Conservation (phyloP, 495 filamentous ascomycete species). For the Daldinia grandis region DNA sequence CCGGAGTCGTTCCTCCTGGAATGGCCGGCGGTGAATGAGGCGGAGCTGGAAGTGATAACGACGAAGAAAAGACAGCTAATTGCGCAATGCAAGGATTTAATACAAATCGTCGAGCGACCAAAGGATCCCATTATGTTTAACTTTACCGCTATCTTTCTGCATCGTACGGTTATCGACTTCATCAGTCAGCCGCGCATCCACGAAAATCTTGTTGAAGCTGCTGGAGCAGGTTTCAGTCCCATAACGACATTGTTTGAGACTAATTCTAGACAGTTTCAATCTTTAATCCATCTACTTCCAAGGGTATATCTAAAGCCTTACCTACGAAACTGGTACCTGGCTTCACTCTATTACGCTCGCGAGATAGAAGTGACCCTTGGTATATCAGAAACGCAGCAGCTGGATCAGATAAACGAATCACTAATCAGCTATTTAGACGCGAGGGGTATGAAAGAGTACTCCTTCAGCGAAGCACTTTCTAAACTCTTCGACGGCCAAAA, state of each 20-base stretch:
- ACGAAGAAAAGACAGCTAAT: slow-evolving; percentile 8
- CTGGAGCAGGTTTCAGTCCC: background rate
- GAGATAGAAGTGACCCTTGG: background rate
- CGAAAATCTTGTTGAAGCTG: background rate
- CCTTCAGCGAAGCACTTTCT: background rate
- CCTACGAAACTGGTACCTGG: slow-evolving; percentile 1
- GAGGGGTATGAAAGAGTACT: background rate
- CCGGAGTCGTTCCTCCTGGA: background rate
- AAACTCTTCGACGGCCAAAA: background rate
- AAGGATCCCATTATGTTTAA: slow-evolving; percentile 3
- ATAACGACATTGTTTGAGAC: background rate
- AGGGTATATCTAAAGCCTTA: slow-evolving; percentile 3
- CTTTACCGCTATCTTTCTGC: background rate
- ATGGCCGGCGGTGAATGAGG: background rate
- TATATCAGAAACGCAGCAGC: background rate
- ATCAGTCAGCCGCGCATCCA: background rate
- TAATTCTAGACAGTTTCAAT: slow-evolving; percentile 1
- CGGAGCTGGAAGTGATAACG: background rate
- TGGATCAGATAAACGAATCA: background rate
- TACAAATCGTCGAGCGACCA: slow-evolving; percentile 1
- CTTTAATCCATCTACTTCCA: background rate
- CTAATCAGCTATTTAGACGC: background rate
- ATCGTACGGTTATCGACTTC: slow-evolving; percentile 9
- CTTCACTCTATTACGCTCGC: slow-evolving; percentile 1
- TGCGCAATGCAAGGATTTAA: slow-evolving; percentile 9